Percentiles rank a stretch among this genome's conserved stretches.
Conservation (phyloP, 805 yeast species). For the Cyberlindnera maclurae region DNA sequence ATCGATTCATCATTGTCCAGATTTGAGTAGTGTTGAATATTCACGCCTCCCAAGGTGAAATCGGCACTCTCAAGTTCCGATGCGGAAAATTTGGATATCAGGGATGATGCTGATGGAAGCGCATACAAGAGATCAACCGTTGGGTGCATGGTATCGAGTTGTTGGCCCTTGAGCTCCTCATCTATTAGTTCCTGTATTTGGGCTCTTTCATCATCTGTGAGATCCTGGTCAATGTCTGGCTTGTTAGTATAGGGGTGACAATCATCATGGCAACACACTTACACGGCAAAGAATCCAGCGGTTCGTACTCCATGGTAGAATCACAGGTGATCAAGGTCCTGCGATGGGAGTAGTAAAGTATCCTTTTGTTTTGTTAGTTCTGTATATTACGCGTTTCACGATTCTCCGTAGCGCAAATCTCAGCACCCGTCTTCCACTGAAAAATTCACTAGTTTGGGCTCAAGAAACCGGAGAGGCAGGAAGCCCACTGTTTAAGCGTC, state of each 20-base stretch:
- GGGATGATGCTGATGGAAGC: conserved; percentile 6
- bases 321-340: no score
- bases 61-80: conserved; percentile 14
- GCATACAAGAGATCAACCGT: conserved; percentile 18
- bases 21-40: conserved; percentile 26
- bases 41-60: conserved; percentile 28
- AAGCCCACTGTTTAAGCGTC: no score
- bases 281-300: conserved; percentile 35
- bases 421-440: no score
- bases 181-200: conserved; percentile 30
- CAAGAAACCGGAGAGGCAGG: no score
- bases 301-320: conserved; percentile 24
- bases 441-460: no score
- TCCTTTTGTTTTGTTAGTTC: no score
- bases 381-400: no score
- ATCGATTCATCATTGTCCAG: conserved; percentile 21
- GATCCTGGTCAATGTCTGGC: conserved; percentile 29
- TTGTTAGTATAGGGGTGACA: conserved; percentile 4
- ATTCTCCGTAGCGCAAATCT: no score
- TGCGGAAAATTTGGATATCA: conserved; percentile 4
- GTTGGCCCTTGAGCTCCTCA: conserved; percentile 7
- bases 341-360: no score
- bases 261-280: conserved; percentile 17
- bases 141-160: conserved; percentile 10
- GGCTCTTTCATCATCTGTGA: conserved; percentile 30